Evolutionary conservation across 495 filamentous ascomycete genomes (phyloP), one percentile per base, ranked within the genome.

Genomic region (Immersiella caudata): DNA sequence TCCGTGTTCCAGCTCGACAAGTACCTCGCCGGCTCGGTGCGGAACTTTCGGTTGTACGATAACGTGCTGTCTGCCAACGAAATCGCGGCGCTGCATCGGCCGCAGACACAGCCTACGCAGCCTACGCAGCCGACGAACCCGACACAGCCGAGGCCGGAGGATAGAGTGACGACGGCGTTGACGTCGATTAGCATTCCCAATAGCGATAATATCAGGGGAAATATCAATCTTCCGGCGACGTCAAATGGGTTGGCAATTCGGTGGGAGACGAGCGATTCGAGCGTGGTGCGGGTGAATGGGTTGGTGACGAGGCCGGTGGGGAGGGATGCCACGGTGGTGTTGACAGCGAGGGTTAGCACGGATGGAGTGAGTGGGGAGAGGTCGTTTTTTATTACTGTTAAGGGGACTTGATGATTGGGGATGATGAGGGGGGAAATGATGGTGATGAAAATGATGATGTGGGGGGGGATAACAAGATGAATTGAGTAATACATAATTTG

Each of bases 21-120:
- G 29, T 69, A 69, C 54, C 63, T 69, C 24, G 56, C 68, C 14
- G 68, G 63, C 46, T 69, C 68, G 27, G 68, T 69, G 6, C 63
- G 68, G 2, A 66, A 69, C 50, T 69, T 69, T 14, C 26, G 68
- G 16, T 8, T 69, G 22, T 69, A 49, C 27, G 68, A 69, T 29
- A 57, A 60, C 1, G 68, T 58, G 20, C 64, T 69, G 14, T 62
- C 63, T 2, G 46, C 68, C 25, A 24, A 18, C 21, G 68, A 69
- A 21, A 50, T 67, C 8, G 67, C 62, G 27, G 55, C 35, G 7
- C n/a, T 67, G 25, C 62, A 52, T 49, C 35, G 60, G 7, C 33
- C 63, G 16, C n/a, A 36, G 6, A n/a, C 60, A 8, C 66, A 68
- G 60, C 63, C 27, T 20, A n/a, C n/a, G 46, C 29, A 46, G 1